phyloP scores from a whole-genome alignment of 2,329 filamentous ascomycete species.

The Amesomyces nigricolor region DNA sequence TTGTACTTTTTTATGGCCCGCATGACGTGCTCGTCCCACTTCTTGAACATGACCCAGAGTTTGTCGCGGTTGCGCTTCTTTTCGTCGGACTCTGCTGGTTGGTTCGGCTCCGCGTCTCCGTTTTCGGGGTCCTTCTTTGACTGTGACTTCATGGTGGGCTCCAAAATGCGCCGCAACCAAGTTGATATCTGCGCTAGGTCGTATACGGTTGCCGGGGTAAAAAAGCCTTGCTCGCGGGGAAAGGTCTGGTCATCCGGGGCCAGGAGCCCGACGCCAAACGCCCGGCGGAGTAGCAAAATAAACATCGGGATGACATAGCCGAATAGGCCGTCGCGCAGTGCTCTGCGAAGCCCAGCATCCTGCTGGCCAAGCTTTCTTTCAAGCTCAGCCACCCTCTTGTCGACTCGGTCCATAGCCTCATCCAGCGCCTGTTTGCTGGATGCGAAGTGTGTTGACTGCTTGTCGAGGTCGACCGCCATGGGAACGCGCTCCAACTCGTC shows the following conservation, averaged over 20 bases:
- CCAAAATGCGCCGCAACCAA: constrained; percentile 11
- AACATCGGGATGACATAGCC: constrained; percentile 15
- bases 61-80: background rate
- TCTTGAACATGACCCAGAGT: background rate
- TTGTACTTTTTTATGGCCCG: constrained; percentile 4
- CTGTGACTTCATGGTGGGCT: background rate
- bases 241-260: background rate
- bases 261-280: constrained; percentile 4
- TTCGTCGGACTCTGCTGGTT: background rate
- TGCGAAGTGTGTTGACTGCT: background rate
- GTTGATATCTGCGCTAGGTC: constrained; percentile 8
- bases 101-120: background rate
- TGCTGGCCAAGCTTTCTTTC: background rate
- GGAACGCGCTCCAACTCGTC: constrained; percentile 7
- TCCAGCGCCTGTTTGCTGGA: background rate
- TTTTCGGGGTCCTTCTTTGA: background rate
- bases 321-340: constrained; percentile 3
- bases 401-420: background rate
- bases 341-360: background rate
- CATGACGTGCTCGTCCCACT: constrained; percentile 11
- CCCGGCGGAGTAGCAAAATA: constrained; percentile 9
- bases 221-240: background rate
- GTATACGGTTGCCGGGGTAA: constrained; percentile 13
- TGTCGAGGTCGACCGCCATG: background rate
- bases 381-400: constrained; percentile 1